A percentile compares a stretch with the other conserved stretches of the same genome.
Evolutionary conservation across 805 yeast species (phyloP).

Genomic region (Metschnikowia shivogae): DNA sequence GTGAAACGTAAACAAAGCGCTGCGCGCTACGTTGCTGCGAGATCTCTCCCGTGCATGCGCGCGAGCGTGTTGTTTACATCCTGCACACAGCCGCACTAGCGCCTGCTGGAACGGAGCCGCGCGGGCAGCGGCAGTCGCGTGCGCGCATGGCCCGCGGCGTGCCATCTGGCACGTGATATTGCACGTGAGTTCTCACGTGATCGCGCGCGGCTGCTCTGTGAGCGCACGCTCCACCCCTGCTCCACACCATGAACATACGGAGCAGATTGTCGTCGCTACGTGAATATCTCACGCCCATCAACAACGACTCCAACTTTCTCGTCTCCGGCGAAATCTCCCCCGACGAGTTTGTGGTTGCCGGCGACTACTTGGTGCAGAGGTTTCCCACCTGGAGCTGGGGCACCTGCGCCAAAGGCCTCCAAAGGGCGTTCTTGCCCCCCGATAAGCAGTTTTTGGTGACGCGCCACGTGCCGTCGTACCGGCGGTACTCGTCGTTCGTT

Average conservation of each 20-base stretch:
- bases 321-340: conserved; percentile 92
- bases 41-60: conserved; percentile 4
- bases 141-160: no score
- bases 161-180: no score
- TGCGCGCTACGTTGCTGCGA: not conserved
- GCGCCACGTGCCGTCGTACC: conserved; percentile 81
- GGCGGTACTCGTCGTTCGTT: conserved; percentile 34
- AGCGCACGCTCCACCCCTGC: not conserved
- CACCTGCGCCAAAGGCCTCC: conserved; percentile 29
- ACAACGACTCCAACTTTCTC: conserved; percentile 79
- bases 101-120: no score
- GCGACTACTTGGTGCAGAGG: conserved; percentile 84
- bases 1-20: conserved; percentile 14
- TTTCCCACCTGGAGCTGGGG: conserved; percentile 98
- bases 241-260: conserved; percentile 14
- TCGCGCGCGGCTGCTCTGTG: no score
- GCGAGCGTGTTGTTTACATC: conserved; percentile 18
- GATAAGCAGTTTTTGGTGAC: conserved; percentile 88
- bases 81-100: no score
- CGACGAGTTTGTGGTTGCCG: conserved; percentile 90
- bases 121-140: no score
- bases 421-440: conserved; percentile 69
- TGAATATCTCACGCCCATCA: conserved; percentile 89
- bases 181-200: no score
- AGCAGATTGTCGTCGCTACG: conserved; percentile 71